Conservation (phyloP, 441 rosid species). For the Manihot esculenta region DNA sequence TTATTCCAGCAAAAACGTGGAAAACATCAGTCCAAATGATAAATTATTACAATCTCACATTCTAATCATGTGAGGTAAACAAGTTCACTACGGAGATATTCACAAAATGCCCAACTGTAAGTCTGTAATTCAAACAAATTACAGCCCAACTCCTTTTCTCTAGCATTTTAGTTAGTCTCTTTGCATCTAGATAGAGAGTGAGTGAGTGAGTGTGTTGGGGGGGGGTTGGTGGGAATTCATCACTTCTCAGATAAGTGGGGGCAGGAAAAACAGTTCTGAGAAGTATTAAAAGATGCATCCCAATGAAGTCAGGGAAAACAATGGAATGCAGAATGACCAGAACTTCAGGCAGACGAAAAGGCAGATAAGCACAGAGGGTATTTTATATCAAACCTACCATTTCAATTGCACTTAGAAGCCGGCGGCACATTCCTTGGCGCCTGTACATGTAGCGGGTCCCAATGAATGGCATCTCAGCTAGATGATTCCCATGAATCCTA, state of each 20-base stretch:
- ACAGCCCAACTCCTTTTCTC: not conserved
- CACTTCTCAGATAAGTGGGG: not conserved
- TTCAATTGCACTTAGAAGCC: constrained; percentile 77
- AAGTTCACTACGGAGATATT: not conserved
- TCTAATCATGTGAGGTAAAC: not conserved
- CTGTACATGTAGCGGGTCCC: constrained; percentile 83
- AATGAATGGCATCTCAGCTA: constrained; percentile 99
- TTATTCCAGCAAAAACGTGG: not conserved
- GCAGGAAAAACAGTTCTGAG: not conserved
- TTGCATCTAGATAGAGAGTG: not conserved
- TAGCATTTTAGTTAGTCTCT: not conserved
- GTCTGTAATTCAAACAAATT: constrained; percentile 3
- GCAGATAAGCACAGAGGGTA: not conserved
- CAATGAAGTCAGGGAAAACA: not conserved
- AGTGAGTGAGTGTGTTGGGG: too few relatives aligned
- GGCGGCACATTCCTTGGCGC: constrained; percentile 95
- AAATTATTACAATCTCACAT: not conserved
- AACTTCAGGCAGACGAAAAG: constrained; percentile 6
- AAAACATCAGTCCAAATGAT: not conserved
- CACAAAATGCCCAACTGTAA: not conserved
- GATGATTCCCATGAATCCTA: constrained; percentile 81
- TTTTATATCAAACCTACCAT: constrained; percentile 45
- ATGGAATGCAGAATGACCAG: not conserved
- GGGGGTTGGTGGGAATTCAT: too few relatives aligned
- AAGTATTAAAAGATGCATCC: not conserved